Evolutionary conservation across 352 stramenopile species (phyloP), one percentile per base, ranked within the genome.

Genomic region (Phytopythium delawarense): DNA sequence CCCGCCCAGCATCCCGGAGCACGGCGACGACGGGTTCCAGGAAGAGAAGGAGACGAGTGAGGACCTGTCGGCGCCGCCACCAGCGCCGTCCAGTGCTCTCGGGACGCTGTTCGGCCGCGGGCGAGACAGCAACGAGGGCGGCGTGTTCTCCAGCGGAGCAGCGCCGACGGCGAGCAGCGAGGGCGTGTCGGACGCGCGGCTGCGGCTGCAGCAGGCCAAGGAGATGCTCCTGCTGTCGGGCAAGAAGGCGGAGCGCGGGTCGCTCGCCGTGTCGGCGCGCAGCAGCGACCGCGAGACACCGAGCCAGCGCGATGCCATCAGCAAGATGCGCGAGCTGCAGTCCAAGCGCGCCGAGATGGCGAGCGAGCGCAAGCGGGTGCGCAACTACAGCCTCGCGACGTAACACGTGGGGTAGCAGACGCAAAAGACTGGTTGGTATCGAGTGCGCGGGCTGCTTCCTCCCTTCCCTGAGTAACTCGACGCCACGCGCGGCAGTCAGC

Each of bases 271-370:
- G 40, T 28, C 52, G 11, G 54, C 64, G 13, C 70, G 71, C 13
- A 61, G 67, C 6, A 87, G 77, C 45, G 78, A 87, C 51, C 75
- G 84, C 20, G 84, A 82, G 63, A 92, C 84, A 13, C 61, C 59
- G 7, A 87, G 80, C 49, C 84, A 93, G 53, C 78, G 77, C 32
- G 78, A 56, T 16, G 78, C 68, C 21, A 81, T 88, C 55, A 79
- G 79, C 53, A 91, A 89, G 46, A 71, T 91, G 20, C 86, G 89
- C 62, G 69, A 91, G 37, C 51, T 94, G 53, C 84, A 93, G 51
- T 72, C 69, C 35, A 89, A 90, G 48, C 79, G 80, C 32, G 72
- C 82, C 37, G 82, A 91, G 66, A 91, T 94, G 82, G 79, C 78
- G 16, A 73, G 68, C 1, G 81, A 93, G 62, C 84, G 82, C 50